Evolutionary conservation across 2,329 filamentous ascomycete species (phyloP).

Genomic region (Fusarium luffae): DNA sequence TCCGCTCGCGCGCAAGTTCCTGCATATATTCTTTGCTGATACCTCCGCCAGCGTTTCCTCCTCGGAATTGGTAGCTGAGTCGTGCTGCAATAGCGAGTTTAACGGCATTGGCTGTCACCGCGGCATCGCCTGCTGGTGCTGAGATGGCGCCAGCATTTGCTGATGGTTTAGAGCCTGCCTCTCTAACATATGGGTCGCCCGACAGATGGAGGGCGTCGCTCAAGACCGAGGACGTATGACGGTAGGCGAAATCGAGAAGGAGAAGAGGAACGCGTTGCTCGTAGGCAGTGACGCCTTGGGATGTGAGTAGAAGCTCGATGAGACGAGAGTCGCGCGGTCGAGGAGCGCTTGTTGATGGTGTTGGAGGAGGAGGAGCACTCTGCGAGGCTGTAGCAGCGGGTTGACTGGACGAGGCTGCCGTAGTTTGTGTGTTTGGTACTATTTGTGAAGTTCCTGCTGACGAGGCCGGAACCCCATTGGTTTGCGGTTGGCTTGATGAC

Average conservation of each 20-base stretch:
- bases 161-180: constrained; percentile 65
- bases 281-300: constrained; percentile 82
- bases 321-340: constrained; percentile 82
- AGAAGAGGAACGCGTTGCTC: constrained; percentile 85
- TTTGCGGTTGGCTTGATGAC: constrained; percentile 58
- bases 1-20: constrained; percentile 77
- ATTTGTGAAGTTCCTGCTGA: constrained; percentile 54
- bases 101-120: constrained; percentile 74
- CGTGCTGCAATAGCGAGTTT: constrained; percentile 78
- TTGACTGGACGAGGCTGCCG: constrained; percentile 45
- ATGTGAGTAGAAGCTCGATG: constrained; percentile 81
- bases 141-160: constrained; percentile 62
- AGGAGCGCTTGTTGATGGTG: constrained; percentile 56
- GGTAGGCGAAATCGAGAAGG: constrained; percentile 87
- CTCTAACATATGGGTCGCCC: constrained; percentile 73
- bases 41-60: constrained; percentile 63
- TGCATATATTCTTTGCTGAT: constrained; percentile 80
- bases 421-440: constrained; percentile 51
- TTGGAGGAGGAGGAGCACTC: constrained; percentile 40
- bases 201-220: constrained; percentile 76
- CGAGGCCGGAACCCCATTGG: constrained; percentile 63
- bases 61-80: constrained; percentile 75
- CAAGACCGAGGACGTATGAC: constrained; percentile 78
- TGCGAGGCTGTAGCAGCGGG: constrained; percentile 39
- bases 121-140: constrained; percentile 61